These are phyloP conservation scores for Plantago coronopus DNA, from an alignment of 305 asterid genomes.

Conservation along the genomic window DNA sequence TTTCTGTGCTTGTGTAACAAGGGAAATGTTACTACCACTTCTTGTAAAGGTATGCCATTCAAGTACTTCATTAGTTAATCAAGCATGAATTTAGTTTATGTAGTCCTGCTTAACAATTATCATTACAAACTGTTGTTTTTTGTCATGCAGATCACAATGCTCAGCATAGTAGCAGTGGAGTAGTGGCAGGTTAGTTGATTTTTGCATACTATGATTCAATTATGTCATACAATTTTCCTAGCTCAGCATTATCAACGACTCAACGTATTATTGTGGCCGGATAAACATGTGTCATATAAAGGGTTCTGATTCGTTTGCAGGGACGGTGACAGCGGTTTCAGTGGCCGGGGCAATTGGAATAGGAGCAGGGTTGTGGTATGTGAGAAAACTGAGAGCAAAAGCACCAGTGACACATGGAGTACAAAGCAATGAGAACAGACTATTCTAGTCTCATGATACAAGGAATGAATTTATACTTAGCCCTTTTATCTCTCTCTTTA, in stretches of 20 bases:
- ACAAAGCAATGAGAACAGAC: constrained; percentile 77
- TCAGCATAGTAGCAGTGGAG: constrained; percentile 33
- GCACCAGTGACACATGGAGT: constrained; percentile 93
- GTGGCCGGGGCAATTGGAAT: constrained; percentile 71
- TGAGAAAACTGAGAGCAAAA: constrained; percentile 63
- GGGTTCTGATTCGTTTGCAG: constrained; percentile 21
- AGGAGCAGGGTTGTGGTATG: constrained; percentile 85
- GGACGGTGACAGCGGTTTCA: constrained; percentile 63
- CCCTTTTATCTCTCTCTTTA: background rate
- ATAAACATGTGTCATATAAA: too few species aligned
- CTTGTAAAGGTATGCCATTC: constrained; percentile 48
- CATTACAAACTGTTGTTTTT: too few species aligned
- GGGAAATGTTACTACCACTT: constrained; percentile 62
- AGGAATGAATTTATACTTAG: constrained; percentile 19
- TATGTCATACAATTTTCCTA: too few species aligned
- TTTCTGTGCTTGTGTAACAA: constrained; percentile 74
- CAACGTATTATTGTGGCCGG: too few species aligned
- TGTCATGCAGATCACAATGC: constrained; percentile 39
- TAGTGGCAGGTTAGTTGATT: constrained; percentile 53
- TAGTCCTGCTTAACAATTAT: too few species aligned
- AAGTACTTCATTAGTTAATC: too few species aligned
- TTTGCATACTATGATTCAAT: background rate
- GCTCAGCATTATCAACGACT: too few species aligned
- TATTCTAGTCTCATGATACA: constrained; percentile 39
- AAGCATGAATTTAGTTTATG: too few species aligned